phyloP scores from a whole-genome alignment of 345 rosid genomes.

The Eucalyptus polyanthemos region DNA sequence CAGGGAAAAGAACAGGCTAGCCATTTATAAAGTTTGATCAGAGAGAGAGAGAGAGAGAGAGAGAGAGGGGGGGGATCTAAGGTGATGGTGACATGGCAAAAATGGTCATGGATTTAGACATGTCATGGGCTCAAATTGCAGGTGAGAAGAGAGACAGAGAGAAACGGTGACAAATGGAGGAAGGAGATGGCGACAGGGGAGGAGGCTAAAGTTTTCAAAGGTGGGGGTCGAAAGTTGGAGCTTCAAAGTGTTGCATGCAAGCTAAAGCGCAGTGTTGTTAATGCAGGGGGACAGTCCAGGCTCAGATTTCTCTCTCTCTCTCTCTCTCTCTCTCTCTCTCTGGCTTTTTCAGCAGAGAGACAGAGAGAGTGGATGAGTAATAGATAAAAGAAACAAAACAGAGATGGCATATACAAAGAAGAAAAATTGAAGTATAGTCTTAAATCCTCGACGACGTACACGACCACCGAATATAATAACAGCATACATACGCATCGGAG shows the following conservation, averaged over 20 bases:
- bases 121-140: background rate
- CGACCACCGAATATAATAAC: background rate
- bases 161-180: background rate
- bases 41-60: background rate
- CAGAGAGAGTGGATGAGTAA: background rate
- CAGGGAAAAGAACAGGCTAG: background rate
- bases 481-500: background rate
- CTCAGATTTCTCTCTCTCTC: background rate
- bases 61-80: background rate
- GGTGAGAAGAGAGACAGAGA: background rate
- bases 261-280: background rate
- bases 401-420: background rate
- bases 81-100: slow-evolving; percentile 7
- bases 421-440: background rate
- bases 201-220: background rate
- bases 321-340: background rate
- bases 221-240: background rate
- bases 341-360: background rate
- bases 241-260: background rate
- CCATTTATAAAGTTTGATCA: background rate
- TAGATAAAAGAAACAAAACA: background rate
- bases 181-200: background rate
- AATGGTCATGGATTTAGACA: slow-evolving; percentile 5
- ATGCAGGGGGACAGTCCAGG: background rate
- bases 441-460: background rate